Conservation (phyloP, 169 alveolate genomes). For the Eimeria sp. region DNA sequence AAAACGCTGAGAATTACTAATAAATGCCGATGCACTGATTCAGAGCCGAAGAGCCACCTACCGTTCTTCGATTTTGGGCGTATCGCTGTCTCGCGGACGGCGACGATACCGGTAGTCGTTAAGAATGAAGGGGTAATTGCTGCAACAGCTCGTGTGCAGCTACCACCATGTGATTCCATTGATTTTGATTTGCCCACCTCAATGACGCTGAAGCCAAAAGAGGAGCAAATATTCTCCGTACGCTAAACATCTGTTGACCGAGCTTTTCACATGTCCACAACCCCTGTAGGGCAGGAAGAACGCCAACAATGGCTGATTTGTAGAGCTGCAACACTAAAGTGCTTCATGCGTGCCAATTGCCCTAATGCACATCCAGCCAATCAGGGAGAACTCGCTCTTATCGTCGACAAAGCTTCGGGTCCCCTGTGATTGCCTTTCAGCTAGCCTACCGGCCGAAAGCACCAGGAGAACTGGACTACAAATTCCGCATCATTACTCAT, state of each 20-base stretch:
- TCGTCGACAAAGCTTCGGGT: background rate
- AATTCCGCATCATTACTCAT: slow-evolving; percentile 81
- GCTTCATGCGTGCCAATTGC: background rate
- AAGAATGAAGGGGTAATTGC: slow-evolving; percentile 92
- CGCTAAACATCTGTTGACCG: background rate
- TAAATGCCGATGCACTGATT: background rate
- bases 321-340: background rate
- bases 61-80: slow-evolving; percentile 94
- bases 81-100: slow-evolving; percentile 91
- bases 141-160: slow-evolving; percentile 87
- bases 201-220: slow-evolving; percentile 79
- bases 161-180: slow-evolving; percentile 43
- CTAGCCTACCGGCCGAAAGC: slow-evolving; percentile 60
- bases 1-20: background rate
- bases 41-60: slow-evolving; percentile 66
- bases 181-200: slow-evolving; percentile 81
- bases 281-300: background rate
- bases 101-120: slow-evolving; percentile 87
- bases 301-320: background rate
- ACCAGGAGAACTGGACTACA: slow-evolving; percentile 76
- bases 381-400: background rate
- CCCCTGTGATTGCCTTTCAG: slow-evolving; percentile 13
- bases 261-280: background rate
- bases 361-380: background rate
- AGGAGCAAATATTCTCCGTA: slow-evolving; percentile 77